Conservation (phyloP, 495 filamentous ascomycete genomes). For the Bombardia bombarda region DNA sequence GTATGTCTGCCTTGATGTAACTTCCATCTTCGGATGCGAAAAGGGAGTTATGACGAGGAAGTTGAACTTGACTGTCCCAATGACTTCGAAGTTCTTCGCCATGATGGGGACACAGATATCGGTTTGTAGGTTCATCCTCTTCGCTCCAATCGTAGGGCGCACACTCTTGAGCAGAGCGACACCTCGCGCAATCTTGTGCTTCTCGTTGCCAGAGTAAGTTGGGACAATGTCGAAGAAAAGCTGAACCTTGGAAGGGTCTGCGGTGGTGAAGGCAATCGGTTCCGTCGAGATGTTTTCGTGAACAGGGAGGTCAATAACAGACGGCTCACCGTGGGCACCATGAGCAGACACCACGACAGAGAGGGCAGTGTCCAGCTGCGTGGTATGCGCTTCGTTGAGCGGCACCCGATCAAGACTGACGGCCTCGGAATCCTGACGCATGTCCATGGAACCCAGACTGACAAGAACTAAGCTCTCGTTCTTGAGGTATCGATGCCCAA, state of each 20-base stretch:
- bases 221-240: conserved; percentile 92
- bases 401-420: conserved; percentile 88
- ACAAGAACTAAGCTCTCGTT: conserved; percentile 85
- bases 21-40: conserved; percentile 83
- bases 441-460: conserved; percentile 90
- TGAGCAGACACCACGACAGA: conserved; percentile 88
- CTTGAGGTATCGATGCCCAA: conserved; percentile 90
- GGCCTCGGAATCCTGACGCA: conserved; percentile 67
- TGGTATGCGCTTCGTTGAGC: conserved; percentile 76
- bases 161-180: conserved; percentile 84
- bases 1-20: conserved; percentile 85
- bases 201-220: conserved; percentile 88
- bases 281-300: conserved; percentile 91
- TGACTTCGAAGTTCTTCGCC: conserved; percentile 74
- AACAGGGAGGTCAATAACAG: conserved; percentile 83
- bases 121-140: conserved; percentile 80
- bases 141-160: conserved; percentile 67
- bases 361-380: conserved; percentile 86
- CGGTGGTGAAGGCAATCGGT: conserved; percentile 78
- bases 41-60: conserved; percentile 94
- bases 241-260: conserved; percentile 72
- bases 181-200: conserved; percentile 81
- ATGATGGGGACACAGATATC: conserved; percentile 89
- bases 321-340: conserved; percentile 77
- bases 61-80: conserved; percentile 92